Evolutionary conservation across 441 rosid species (phyloP).

Genomic region (Adansonia grandidieri): DNA sequence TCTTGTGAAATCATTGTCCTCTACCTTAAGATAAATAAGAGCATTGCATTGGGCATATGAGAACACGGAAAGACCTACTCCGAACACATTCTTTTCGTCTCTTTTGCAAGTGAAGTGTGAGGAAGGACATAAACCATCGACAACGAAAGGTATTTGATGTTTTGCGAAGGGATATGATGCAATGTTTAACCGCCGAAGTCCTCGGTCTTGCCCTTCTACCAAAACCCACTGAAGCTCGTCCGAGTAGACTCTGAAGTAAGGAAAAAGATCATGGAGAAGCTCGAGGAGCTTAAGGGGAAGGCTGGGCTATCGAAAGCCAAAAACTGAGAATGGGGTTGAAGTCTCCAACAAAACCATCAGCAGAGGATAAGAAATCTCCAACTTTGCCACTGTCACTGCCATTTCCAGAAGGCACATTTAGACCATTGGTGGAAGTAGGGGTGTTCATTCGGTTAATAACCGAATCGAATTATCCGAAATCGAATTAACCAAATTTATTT

Average conservation of each 20-base stretch:
- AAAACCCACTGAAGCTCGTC: constrained; percentile 57
- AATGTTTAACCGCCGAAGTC: constrained; percentile 40
- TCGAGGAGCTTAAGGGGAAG: constrained; percentile 43
- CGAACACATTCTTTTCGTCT: neutral
- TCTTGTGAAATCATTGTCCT: constrained; percentile 6
- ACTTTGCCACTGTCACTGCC: constrained; percentile 26
- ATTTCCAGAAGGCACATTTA: constrained; percentile 30
- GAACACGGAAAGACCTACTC: neutral
- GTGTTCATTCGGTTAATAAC: no score
- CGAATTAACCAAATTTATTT: no score
- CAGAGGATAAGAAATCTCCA: constrained; percentile 12
- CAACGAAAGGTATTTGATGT: constrained; percentile 22
- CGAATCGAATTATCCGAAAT: no score
- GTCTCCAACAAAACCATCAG: constrained; percentile 13
- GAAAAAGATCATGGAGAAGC: constrained; percentile 49
- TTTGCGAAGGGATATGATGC: constrained; percentile 48
- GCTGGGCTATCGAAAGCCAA: constrained; percentile 39
- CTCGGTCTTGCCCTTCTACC: constrained; percentile 36
- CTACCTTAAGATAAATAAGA: neutral
- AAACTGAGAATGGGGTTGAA: constrained; percentile 25
- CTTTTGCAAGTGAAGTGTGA: constrained; percentile 38
- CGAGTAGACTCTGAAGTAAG: constrained; percentile 44
- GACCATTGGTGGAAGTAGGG: constrained; percentile 36
- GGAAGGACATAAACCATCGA: constrained; percentile 35
- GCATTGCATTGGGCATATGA: neutral